Evolutionary conservation across 495 filamentous ascomycete species (phyloP), one percentile per base, ranked within the genome.

Genomic region (Aspergillus taichungensis): DNA sequence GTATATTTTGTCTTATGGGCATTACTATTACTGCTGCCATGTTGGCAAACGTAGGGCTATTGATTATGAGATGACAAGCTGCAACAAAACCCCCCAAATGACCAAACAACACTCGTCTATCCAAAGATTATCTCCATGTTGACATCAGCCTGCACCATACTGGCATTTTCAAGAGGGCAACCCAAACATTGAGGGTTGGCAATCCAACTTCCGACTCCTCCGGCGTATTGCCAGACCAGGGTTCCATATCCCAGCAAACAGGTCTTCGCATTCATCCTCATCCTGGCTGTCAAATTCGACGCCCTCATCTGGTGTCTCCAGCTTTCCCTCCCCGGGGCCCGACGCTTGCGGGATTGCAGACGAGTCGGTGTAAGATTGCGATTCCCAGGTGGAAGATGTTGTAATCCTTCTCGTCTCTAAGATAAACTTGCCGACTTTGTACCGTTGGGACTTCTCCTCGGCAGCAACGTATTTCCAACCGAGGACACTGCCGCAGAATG

Each of bases 391-490:
- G n/a, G 75, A 69, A 37, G 71, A 76, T 5, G 72, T 62, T 13
- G 77, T 78, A 18, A 88, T 82, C 49, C 84, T 73, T 59, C 81
- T 81, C 30, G 83, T 88, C 68, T 97, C 91, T 31, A 97, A 61
- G n/a, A 97, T 95, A 54, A 90, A 95, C 61, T 94, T 95, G 28
- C 91, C 91, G 28, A 96, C 81, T 61, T 97, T 97, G 66, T 97
- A 97, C 43, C 76, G 74, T 61, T 97, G 91, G 33, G 71, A 72
- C 49, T 82, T 72, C 55, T 95, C 85, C 42, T 84, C 81, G 0
- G 91, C 91, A 35, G 79, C 79, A 42, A 95, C 75, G 59, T 97
- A 97, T 63, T 95, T 95, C 91, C 91, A 97, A 8, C 91, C 91
- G 12, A 97, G 59, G 34, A 85, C 77, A 35, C 62, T 77, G 5